phyloP scores from a whole-genome alignment of 176 grass and related monocot species.

The Aegilops longissima region DNA sequence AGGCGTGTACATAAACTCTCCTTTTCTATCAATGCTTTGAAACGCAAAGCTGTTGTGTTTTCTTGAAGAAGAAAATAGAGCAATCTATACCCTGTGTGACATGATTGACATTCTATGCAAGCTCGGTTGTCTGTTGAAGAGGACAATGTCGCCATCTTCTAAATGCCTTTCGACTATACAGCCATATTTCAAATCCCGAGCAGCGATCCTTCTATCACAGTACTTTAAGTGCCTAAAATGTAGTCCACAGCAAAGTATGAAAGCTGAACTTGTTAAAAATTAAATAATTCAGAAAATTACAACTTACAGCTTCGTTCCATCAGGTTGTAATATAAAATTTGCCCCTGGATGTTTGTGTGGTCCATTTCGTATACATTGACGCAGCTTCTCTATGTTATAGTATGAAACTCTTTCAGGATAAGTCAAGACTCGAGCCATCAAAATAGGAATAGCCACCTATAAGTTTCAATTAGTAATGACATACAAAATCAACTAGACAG shows the following conservation, averaged over 20 bases:
- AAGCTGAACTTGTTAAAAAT: conserved; percentile 14
- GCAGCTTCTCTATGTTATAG: conserved; percentile 88
- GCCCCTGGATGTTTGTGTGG: conserved; percentile 92
- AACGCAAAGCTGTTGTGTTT: neutral
- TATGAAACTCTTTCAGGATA: conserved; percentile 88
- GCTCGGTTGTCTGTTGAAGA: conserved; percentile 97
- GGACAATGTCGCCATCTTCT: conserved; percentile 91
- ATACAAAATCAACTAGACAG: conserved; percentile 1
- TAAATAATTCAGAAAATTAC: conserved; percentile 24
- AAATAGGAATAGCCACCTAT: conserved; percentile 85
- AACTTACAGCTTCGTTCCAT: conserved; percentile 73
- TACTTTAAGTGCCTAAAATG: conserved; percentile 78
- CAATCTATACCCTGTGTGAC: conserved; percentile 70
- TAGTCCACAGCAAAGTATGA: conserved; percentile 13
- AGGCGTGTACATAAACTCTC: neutral
- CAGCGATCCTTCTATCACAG: conserved; percentile 66
- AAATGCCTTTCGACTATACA: conserved; percentile 93
- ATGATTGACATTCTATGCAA: conserved; percentile 99
- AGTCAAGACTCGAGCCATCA: conserved; percentile 88
- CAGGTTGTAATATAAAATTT: conserved; percentile 66
- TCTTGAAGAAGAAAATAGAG: neutral
- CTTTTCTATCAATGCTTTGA: neutral
- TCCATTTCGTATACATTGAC: conserved; percentile 82
- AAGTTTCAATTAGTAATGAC: conserved; percentile 24
- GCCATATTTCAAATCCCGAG: conserved; percentile 87